phyloP scores from a whole-genome alignment of 306 rosid species.

The Erythrophleum fordii region DNA sequence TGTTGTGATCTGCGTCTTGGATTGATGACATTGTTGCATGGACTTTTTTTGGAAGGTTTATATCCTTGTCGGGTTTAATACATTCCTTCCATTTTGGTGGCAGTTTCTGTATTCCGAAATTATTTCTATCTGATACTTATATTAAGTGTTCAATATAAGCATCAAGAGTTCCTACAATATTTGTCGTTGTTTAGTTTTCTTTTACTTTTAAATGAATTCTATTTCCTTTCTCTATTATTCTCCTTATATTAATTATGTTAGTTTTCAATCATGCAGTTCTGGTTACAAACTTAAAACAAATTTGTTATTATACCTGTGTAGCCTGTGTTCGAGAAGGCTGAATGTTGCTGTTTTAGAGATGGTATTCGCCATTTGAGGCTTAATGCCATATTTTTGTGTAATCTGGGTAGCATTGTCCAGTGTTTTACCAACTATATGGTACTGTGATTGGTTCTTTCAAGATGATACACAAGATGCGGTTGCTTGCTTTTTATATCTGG shows the following conservation, averaged over 20 bases:
- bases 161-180: slow-evolving; percentile 25
- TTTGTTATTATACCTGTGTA: slow-evolving; percentile 46
- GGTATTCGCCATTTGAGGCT: background rate
- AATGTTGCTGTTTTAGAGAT: slow-evolving; percentile 48
- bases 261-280: slow-evolving; percentile 31
- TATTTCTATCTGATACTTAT: background rate
- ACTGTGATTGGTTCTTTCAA: slow-evolving; percentile 16
- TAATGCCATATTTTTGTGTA: slow-evolving; percentile 20
- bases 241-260: background rate
- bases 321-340: slow-evolving; percentile 46
- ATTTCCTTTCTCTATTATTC: background rate
- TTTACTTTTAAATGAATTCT: background rate
- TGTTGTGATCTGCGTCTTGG: slow-evolving; percentile 41
- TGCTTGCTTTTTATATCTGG: background rate
- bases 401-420: slow-evolving; percentile 49
- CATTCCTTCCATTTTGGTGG: slow-evolving; percentile 43
- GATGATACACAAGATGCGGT: background rate
- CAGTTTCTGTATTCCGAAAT: slow-evolving; percentile 42
- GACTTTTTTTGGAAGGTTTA: slow-evolving; percentile 54
- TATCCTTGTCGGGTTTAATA: slow-evolving; percentile 51
- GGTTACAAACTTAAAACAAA: slow-evolving; percentile 10
- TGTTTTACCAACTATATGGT: slow-evolving; percentile 35
- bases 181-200: slow-evolving; percentile 7
- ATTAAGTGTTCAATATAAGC: slow-evolving; percentile 28
- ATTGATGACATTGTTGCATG: slow-evolving; percentile 31